These are phyloP conservation scores for Nigrospora oryzae DNA, from an alignment of 2,329 filamentous ascomycete species.

Conservation along the genomic window DNA sequence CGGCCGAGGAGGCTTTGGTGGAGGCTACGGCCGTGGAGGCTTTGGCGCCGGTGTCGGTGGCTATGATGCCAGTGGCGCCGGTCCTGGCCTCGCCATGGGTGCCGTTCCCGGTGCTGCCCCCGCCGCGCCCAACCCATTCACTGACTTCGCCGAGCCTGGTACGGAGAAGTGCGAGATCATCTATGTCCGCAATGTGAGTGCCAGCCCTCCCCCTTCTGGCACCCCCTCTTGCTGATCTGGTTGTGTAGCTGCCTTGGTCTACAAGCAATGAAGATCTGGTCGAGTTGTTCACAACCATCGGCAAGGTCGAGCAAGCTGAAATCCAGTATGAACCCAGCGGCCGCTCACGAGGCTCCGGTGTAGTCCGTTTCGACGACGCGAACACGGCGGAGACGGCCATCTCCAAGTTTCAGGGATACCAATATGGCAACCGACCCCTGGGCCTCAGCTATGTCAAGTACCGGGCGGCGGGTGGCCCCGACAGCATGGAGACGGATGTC, in stretches of 20 bases:
- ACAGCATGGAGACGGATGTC: conserved; percentile 78
- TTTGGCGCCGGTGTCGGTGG: conserved; percentile 31
- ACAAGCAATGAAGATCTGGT: conserved; percentile 97
- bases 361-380: conserved; percentile 82
- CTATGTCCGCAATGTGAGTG: conserved; percentile 91
- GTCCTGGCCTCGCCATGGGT: conserved; percentile 24
- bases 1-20: conserved; percentile 30
- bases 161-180: conserved; percentile 78
- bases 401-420: conserved; percentile 93
- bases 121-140: conserved; percentile 78
- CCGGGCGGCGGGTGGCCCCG: conserved; percentile 57
- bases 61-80: conserved; percentile 33
- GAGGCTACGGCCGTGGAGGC: conserved; percentile 29
- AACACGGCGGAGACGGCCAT: conserved; percentile 91
- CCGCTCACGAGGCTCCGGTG: conserved; percentile 86
- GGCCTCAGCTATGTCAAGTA: conserved; percentile 94
- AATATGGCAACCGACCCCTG: conserved; percentile 91
- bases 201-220: neutral
- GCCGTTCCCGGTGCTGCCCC: conserved; percentile 26
- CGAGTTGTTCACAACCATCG: conserved; percentile 95
- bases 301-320: conserved; percentile 96
- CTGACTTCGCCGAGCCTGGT: conserved; percentile 80
- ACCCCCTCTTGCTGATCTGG: conserved; percentile 12
- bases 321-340: conserved; percentile 98
- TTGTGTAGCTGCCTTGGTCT: conserved; percentile 82